Conservation (phyloP, 2,329 filamentous ascomycete species). For the Arthrobotrys megalospora region DNA sequence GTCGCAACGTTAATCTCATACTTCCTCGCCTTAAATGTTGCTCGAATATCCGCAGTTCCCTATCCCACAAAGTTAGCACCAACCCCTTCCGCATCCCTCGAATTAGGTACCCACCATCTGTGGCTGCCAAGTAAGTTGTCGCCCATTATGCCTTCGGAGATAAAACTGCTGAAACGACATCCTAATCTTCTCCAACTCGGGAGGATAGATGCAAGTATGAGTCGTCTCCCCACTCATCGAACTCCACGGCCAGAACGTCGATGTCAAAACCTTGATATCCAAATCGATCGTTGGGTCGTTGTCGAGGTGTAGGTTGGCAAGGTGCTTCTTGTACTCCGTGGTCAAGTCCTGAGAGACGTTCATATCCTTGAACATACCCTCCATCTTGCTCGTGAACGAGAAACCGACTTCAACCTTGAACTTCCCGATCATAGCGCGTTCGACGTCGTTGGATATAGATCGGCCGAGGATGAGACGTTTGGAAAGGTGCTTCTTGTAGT, state of each 20-base stretch:
- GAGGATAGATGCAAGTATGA: constrained; percentile 80
- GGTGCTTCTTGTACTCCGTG: constrained; percentile 80
- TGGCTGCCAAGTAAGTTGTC: constrained; percentile 86
- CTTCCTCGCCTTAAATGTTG: constrained; percentile 80
- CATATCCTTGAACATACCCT: constrained; percentile 99
- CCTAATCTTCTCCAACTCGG: constrained; percentile 81
- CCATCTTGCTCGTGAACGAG: constrained; percentile 91
- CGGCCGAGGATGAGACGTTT: constrained; percentile 89
- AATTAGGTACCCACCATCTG: constrained; percentile 69
- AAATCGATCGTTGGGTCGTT: constrained; percentile 79
- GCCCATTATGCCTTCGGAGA: constrained; percentile 85
- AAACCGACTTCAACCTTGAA: constrained; percentile 98
- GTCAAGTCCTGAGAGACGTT: constrained; percentile 87
- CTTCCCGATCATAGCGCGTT: constrained; percentile 93
- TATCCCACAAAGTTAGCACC: constrained; percentile 29
- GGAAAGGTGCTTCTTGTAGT: constrained; percentile 97
- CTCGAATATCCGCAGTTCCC: constrained; percentile 84
- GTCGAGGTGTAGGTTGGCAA: constrained; percentile 73
- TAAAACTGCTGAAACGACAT: constrained; percentile 92
- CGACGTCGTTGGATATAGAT: constrained; percentile 89
- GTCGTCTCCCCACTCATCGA: constrained; percentile 78
- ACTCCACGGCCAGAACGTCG: constrained; percentile 95
- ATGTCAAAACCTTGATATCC: constrained; percentile 86
- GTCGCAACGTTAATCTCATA: constrained; percentile 95
- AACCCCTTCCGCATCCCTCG: neutral